Conservation (phyloP, 139 green algal species). For the Chara braunii region DNA sequence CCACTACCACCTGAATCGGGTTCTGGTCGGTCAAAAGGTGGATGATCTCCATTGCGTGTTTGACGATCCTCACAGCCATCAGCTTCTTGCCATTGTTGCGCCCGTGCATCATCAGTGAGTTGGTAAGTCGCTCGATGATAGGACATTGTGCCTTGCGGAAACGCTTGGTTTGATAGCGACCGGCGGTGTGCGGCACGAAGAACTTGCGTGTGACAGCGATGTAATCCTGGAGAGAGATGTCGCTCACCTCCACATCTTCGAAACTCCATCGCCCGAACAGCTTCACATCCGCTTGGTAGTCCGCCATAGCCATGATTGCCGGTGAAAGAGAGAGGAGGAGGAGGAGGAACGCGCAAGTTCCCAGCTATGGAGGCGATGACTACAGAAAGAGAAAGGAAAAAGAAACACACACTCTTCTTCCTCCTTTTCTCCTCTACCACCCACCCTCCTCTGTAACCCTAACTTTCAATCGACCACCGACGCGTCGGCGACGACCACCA, state of each 20-base stretch:
- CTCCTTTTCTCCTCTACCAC: no score
- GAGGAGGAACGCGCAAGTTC: no score
- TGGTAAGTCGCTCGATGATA: slow-evolving; percentile 91
- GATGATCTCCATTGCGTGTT: slow-evolving; percentile 97
- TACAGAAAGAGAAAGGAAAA: no score
- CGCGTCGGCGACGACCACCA: no score
- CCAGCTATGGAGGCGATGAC: no score
- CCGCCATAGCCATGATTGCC: not conserved
- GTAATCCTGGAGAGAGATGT: slow-evolving; percentile 98
- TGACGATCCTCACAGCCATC: slow-evolving; percentile 93
- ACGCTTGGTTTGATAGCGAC: slow-evolving; percentile 93
- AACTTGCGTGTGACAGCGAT: slow-evolving; percentile 93
- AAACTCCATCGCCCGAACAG: slow-evolving; percentile 95
- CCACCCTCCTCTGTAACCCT: no score
- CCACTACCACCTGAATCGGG: slow-evolving; percentile 94
- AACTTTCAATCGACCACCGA: no score
- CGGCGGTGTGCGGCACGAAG: slow-evolving; percentile 94
- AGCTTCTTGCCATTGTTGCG: slow-evolving; percentile 99
- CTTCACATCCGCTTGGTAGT: slow-evolving; percentile 51
- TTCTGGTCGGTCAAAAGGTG: slow-evolving; percentile 97
- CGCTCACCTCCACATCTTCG: slow-evolving; percentile 86
- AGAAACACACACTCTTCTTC: no score
- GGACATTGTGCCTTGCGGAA: slow-evolving; percentile 99
- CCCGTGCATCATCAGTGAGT: slow-evolving; percentile 97
- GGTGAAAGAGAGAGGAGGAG: not conserved